Evolutionary conservation across 1,139 yeast genomes (phyloP).

Genomic region (Spathaspora sp.): DNA sequence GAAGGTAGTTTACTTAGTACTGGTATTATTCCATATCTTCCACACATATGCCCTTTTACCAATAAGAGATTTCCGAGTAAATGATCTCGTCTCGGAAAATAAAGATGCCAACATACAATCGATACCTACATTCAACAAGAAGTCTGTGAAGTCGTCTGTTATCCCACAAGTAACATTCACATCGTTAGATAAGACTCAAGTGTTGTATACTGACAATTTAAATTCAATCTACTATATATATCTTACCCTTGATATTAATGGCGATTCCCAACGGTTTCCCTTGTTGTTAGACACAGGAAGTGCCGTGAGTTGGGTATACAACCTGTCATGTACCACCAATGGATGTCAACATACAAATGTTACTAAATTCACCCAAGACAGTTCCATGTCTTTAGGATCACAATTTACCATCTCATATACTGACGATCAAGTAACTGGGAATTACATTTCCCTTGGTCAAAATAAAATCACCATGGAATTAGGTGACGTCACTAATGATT

Average conservation of each 20-base stretch:
- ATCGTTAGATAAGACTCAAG: constrained; percentile 20
- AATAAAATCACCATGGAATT: constrained; percentile 33
- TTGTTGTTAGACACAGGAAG: constrained; percentile 67
- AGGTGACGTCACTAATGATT: constrained; percentile 18
- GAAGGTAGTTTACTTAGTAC: constrained; percentile 1
- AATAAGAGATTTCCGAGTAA: constrained; percentile 20
- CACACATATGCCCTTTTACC: constrained; percentile 16
- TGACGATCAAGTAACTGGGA: constrained; percentile 56
- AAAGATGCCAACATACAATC: background rate
- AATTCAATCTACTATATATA: constrained; percentile 28
- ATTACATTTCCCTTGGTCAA: constrained; percentile 24
- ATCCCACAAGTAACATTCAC: background rate
- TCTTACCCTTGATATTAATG: constrained; percentile 18
- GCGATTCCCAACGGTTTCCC: constrained; percentile 41
- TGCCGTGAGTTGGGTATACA: constrained; percentile 64
- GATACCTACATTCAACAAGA: background rate
- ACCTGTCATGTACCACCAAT: constrained; percentile 44
- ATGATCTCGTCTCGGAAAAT: background rate
- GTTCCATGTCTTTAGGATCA: constrained; percentile 12
- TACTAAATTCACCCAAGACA: constrained; percentile 21
- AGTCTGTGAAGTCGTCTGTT: background rate
- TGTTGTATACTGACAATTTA: constrained; percentile 26
- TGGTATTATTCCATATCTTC: background rate
- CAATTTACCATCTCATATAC: constrained; percentile 52
- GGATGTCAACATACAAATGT: constrained; percentile 37